Evolutionary conservation across 768 basidiomycete genomes (phyloP), one percentile per base, ranked within the genome.

Genomic region (Goffeauzyma gilvescens): DNA sequence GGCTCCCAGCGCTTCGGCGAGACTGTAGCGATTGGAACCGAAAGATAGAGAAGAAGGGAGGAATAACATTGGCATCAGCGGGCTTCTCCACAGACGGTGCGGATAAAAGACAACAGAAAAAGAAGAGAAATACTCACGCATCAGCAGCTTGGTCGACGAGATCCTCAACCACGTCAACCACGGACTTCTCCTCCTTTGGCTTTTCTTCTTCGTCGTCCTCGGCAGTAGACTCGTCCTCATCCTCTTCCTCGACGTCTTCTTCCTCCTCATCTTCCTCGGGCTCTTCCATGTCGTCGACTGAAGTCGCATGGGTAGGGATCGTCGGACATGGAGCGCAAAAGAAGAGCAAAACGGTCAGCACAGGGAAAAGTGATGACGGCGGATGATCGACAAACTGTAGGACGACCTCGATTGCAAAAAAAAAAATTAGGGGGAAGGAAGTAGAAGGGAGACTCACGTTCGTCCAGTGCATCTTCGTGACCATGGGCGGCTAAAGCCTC

Each of bases 391-490:
- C 33, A n/a, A n/a, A n/a, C n/a, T n/a, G n/a, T n/a, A n/a, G n/a
- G n/a, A n/a, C n/a, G n/a, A n/a, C n/a, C n/a, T n/a, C n/a, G n/a
- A n/a, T n/a, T n/a, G n/a, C n/a, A n/a, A n/a, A n/a, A n/a, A n/a
- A n/a, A n/a, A n/a, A n/a, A n/a, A n/a, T n/a, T 23, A 15, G 18
- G 9, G 22, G 10, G 14, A n/a, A 20, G 20, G 2, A n/a, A n/a
- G n/a, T 13, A 15, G 8, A 8, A 13, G 4, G 39, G 10, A 5
- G 3, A 62, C 64, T 61, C 53, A 65, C 64, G 71, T 35, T 74
- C 76, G 35, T 77, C 79, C 37, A 83, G 74, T 18, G 83, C 81
- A 1, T 89, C 84, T n/a, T 82, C 83, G 42, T 87, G 50, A 0
- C 63, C 68, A 45, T 67, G 61, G 13, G 56, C 44, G 18, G 47